Evolutionary conservation across 139 green algal species (phyloP).

Genomic region (Spirogloea muscicola): DNA sequence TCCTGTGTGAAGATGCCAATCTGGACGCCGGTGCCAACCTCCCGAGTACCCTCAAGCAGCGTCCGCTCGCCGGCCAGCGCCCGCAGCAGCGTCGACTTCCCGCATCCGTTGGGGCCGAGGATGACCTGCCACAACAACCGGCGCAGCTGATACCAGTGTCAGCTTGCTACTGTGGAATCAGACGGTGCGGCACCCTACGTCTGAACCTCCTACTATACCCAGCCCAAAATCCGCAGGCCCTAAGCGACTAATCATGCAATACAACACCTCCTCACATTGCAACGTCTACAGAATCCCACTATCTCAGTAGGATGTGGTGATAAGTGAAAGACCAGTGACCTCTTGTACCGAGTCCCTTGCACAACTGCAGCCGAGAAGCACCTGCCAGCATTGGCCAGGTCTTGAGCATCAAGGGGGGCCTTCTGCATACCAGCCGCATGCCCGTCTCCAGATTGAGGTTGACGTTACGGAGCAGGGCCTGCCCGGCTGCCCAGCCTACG

Average conservation of each 20-base stretch:
- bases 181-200: no score
- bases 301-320: no score
- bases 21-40: constrained; percentile 57
- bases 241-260: no score
- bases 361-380: not conserved
- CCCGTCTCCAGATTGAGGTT: constrained; percentile 50
- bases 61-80: constrained; percentile 65
- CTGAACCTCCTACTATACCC: no score
- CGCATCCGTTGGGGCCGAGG: constrained; percentile 84
- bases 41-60: constrained; percentile 50
- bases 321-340: no score
- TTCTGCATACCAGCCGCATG: constrained; percentile 30
- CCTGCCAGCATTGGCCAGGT: not conserved
- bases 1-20: constrained; percentile 70
- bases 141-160: no score
- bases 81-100: constrained; percentile 53
- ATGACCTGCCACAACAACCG: constrained; percentile 64
- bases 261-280: no score
- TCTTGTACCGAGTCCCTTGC: no score
- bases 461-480: constrained; percentile 49
- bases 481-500: constrained; percentile 55
- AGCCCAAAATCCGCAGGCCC: no score
- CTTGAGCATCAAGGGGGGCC: not conserved
- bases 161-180: no score
- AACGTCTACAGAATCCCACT: no score